Base-by-base conservation (phyloP, 1,139 yeast species). In the Hansenula lynferdii region DNA sequence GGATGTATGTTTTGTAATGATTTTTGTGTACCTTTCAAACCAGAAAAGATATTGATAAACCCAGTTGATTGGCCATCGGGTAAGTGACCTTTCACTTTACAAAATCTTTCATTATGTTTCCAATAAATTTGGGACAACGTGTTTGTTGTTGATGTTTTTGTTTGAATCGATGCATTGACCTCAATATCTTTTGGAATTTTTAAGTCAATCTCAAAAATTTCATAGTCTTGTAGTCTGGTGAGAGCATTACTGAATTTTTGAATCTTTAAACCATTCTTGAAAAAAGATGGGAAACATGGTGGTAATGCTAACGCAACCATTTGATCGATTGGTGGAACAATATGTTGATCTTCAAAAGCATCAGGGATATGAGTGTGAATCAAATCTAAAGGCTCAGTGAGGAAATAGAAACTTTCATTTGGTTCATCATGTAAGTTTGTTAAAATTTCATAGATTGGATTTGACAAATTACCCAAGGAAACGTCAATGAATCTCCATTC, bases 321-420 rank as follows among this genome's bases (percentile, higher is more conserved):
- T 34, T 85, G 84, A 46, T 85, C 89, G 43, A 92, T 65, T 5
- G 95, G 86, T 9, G 97, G 97, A 24, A 77, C 73, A 14, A 90
- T 77, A 62, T 85, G 96, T 59, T 92, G 97, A 45, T 85, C 81
- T 42, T 77, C 82, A 37, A 77, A 77, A 40, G 79, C 77, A 16
- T 80, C 71, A 9, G 98, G 97, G 31, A 87, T 79, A 60, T 92
- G 98, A 0, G 97, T 85, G 43, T 84, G 84, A 15, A 92, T 75
- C 36, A 87, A 58, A 44, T 79, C 75, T 42, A 80, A 64, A 1
- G 98, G 98, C 48, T 80, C 75, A 3, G 86, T 68, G 48, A 92
- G 62, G 61, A 89, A 90, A 60, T 86, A 92, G 57, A 82, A 83
- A 28, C 70, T 64, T 38, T 65, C 69, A 14, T 61, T 57, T 19